phyloP scores from a whole-genome alignment of 352 stramenopile genomes.

The Pythium oligandrum region DNA sequence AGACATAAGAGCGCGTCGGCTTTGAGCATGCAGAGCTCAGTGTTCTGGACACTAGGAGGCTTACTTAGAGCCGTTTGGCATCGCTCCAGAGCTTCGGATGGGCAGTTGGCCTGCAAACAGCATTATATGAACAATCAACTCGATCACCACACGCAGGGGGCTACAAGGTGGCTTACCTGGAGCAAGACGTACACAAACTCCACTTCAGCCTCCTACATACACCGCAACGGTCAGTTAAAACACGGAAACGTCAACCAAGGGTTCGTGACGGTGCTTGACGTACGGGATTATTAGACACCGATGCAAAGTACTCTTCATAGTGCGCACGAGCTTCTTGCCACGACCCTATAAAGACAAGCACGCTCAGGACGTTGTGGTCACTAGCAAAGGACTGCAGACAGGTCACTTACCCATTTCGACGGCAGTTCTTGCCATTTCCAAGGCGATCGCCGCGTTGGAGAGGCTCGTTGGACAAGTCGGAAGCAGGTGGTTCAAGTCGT shows the following conservation, averaged over 20 bases:
- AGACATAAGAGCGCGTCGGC: slow-evolving; percentile 73
- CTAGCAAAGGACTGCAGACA: neutral
- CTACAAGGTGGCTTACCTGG: slow-evolving; percentile 21
- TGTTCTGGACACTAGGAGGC: too few relatives aligned
- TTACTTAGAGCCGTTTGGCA: slow-evolving; percentile 25
- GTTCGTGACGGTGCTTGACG: too few relatives aligned
- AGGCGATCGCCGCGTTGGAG: neutral
- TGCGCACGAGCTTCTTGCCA: slow-evolving; percentile 10
- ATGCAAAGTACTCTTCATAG: slow-evolving; percentile 15
- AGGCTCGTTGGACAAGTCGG: neutral
- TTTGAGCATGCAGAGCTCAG: slow-evolving; percentile 29
- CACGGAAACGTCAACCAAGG: too few relatives aligned
- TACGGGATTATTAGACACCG: neutral
- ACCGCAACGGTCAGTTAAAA: too few relatives aligned
- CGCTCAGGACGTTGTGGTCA: neutral
- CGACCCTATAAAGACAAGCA: slow-evolving; percentile 3
- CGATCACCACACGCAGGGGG: neutral
- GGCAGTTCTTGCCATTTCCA: slow-evolving; percentile 13
- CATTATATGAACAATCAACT: neutral
- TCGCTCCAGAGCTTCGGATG: slow-evolving; percentile 36
- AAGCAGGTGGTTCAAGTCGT: neutral
- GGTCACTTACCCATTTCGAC: slow-evolving; percentile 7
- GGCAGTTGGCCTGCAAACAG: slow-evolving; percentile 36
- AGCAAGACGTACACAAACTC: slow-evolving; percentile 67
- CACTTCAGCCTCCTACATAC: too few relatives aligned